Conservation (phyloP, 2,329 filamentous ascomycete genomes). For the Lecanicillium sp. region DNA sequence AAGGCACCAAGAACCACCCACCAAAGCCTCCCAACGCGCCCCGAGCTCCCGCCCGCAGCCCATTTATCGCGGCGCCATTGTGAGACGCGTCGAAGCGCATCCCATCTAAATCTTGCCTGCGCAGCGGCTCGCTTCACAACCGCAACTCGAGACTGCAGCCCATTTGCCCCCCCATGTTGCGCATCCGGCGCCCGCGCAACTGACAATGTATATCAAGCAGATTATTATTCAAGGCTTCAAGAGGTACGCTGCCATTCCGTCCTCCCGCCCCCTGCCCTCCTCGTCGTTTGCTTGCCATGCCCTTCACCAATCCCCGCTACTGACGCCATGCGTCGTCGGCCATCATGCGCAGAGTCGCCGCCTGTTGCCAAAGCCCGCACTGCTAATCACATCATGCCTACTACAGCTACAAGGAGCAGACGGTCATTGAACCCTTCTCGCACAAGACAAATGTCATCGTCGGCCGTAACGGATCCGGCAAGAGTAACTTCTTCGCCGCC, state of each 20-base stretch:
- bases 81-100: constrained; percentile 9
- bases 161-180: constrained; percentile 21
- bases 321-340: constrained; percentile 2
- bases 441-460: constrained; percentile 97
- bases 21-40: too few species aligned
- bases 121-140: constrained; percentile 1
- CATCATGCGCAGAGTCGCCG: too few species aligned
- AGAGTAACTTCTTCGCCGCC: constrained; percentile 99
- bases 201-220: constrained; percentile 95
- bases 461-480: constrained; percentile 96
- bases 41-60: too few species aligned
- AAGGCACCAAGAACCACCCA: too few species aligned
- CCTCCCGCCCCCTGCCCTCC: constrained; percentile 8
- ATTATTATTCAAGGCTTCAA: constrained; percentile 99
- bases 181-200: constrained; percentile 28
- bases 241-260: too few species aligned
- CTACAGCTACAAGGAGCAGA: constrained; percentile 95
- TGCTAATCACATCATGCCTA: constrained; percentile 14
- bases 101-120: constrained; percentile 5
- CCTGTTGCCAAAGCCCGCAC: background rate
- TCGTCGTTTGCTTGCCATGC: background rate
- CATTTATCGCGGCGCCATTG: constrained; percentile 7
- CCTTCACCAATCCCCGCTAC: background rate
- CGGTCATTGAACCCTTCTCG: constrained; percentile 96
- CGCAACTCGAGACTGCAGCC: constrained; percentile 3